Evolutionary conservation across 192 early-diverging fungal species (phyloP).

Genomic region (Linnemannia exigua): DNA sequence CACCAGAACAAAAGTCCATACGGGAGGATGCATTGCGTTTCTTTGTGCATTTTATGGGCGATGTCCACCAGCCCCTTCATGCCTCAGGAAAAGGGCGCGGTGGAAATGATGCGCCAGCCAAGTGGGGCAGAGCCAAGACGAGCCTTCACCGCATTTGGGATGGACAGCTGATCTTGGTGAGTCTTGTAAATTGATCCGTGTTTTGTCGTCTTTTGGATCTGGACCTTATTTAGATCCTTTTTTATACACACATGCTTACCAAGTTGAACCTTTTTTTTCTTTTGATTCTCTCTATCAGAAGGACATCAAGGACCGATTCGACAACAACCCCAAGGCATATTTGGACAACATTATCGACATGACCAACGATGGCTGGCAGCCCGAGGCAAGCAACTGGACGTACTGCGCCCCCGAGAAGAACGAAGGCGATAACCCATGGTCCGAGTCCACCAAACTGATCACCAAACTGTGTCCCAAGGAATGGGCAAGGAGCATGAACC

Average conservation of each 20-base stretch:
- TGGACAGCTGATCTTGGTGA: slow-evolving; percentile 49
- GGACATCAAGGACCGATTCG: slow-evolving; percentile 51
- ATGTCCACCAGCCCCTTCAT: slow-evolving; percentile 64
- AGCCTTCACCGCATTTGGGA: slow-evolving; percentile 59
- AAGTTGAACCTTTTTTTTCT: neutral
- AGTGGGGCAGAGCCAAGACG: slow-evolving; percentile 50
- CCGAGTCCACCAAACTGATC: slow-evolving; percentile 14
- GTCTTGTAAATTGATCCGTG: neutral
- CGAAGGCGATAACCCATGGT: slow-evolving; percentile 40
- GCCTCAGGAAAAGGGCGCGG: slow-evolving; percentile 45
- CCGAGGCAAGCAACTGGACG: slow-evolving; percentile 46
- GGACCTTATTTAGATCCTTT: neutral
- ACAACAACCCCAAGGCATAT: slow-evolving; percentile 53
- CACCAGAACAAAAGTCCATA: slow-evolving; percentile 20
- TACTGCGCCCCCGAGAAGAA: slow-evolving; percentile 35
- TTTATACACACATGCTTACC: neutral
- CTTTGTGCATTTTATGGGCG: slow-evolving; percentile 66
- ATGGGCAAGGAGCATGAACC: slow-evolving; percentile 52
- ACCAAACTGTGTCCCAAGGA: slow-evolving; percentile 48
- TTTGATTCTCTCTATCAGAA: slow-evolving; percentile 21
- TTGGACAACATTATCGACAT: slow-evolving; percentile 50
- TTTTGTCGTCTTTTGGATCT: neutral
- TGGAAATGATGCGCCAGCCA: slow-evolving; percentile 39
- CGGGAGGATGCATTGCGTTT: slow-evolving; percentile 60
- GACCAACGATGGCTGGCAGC: slow-evolving; percentile 34